phyloP scores from a whole-genome alignment of 1,284 basidiomycete species.

The Moesziomyces aphidis region DNA sequence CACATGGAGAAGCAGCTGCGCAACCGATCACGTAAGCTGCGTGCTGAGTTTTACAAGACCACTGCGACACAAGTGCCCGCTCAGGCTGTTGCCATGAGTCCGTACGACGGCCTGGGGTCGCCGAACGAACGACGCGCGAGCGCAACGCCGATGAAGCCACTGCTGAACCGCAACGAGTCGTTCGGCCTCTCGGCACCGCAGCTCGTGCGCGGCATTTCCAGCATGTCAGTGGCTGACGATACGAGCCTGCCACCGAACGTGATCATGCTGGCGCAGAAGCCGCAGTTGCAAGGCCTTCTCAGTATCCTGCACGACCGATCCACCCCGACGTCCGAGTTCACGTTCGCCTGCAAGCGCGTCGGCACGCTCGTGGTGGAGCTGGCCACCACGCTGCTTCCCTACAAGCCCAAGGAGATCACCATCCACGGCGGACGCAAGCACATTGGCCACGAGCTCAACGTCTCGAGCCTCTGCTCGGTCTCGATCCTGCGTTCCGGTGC shows the following conservation, averaged over 20 bases:
- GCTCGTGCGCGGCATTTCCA: conserved; percentile 11
- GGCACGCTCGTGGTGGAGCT: conserved; percentile 86
- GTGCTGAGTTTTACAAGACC: conserved; percentile 54
- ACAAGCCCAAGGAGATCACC: conserved; percentile 74
- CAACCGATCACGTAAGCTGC: conserved; percentile 38
- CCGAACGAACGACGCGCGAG: conserved; percentile 27
- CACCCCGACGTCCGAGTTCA: conserved; percentile 79
- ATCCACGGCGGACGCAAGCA: conserved; percentile 75
- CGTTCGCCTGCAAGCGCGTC: conserved; percentile 87
- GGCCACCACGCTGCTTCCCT: conserved; percentile 84
- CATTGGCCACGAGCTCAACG: conserved; percentile 76
- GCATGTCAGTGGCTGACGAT: conserved; percentile 18
- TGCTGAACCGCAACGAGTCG: conserved; percentile 19
- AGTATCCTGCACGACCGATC: conserved; percentile 82
- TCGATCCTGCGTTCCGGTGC: conserved; percentile 88
- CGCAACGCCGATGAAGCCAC: conserved; percentile 16
- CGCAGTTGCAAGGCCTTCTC: conserved; percentile 77
- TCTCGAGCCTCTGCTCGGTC: conserved; percentile 80
- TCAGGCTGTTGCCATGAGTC: conserved; percentile 13
- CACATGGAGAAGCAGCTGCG: conserved; percentile 85
- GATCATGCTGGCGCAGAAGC: conserved; percentile 80
- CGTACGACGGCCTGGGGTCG: conserved; percentile 32
- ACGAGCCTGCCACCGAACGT: conserved; percentile 71
- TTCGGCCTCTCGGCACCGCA: conserved; percentile 8
- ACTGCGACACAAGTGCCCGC: conserved; percentile 23